Evolutionary conservation across 2,329 filamentous ascomycete genomes (phyloP).

Genomic region (Escovopsis sp.): DNA sequence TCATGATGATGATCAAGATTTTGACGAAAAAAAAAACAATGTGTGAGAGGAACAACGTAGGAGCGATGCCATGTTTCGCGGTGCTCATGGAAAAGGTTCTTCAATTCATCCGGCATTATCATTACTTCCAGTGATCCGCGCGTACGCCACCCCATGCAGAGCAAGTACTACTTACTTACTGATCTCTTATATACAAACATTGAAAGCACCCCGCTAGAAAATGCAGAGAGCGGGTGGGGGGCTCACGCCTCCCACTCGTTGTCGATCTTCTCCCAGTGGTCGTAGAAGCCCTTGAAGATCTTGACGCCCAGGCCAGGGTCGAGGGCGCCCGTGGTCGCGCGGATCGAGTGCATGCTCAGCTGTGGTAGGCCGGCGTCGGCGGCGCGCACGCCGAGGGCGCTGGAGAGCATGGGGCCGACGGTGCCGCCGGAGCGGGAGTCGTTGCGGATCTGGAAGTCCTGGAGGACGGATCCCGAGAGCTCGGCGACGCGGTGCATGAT

Average conservation of each 20-base stretch:
- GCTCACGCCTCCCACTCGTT: conserved; percentile 46
- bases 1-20: too few species aligned
- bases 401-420: conserved; percentile 81
- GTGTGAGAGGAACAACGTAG: too few species aligned
- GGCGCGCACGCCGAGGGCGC: conserved; percentile 63
- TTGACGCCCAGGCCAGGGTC: conserved; percentile 82
- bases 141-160: too few species aligned
- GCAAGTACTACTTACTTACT: too few species aligned
- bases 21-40: too few species aligned
- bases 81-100: too few species aligned
- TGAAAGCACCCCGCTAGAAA: too few species aligned
- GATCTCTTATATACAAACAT: too few species aligned
- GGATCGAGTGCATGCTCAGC: conserved; percentile 84
- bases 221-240: too few species aligned
- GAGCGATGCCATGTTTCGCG: too few species aligned
- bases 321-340: conserved; percentile 71
- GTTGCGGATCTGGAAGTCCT: conserved; percentile 91
- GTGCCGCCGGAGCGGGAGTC: conserved; percentile 82
- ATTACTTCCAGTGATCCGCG: too few species aligned
- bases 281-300: conserved; percentile 80
- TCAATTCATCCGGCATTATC: too few species aligned
- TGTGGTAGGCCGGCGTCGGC: conserved; percentile 86
- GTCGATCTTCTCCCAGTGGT: conserved; percentile 74
- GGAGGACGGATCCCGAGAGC: conserved; percentile 54
- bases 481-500: conserved; percentile 68